These are phyloP conservation scores for Debaryomyces castellii DNA, from an alignment of 805 yeast genomes.

Conservation along the genomic window DNA sequence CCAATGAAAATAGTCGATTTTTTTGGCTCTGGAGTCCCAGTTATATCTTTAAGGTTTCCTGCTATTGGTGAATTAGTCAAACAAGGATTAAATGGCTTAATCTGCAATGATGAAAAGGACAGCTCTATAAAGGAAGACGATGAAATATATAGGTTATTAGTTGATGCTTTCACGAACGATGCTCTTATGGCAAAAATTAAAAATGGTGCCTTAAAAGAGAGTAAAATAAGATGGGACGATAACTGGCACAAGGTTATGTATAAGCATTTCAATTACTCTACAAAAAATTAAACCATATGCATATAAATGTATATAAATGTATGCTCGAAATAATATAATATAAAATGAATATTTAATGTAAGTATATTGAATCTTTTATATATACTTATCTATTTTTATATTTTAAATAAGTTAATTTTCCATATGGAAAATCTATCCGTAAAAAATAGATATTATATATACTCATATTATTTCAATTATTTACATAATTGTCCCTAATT, in stretches of 20 bases:
- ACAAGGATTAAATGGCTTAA: conserved; percentile 67
- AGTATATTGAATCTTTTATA: too few relatives aligned
- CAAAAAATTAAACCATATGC: too few relatives aligned
- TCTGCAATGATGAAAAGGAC: conserved; percentile 23
- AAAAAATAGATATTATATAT: too few relatives aligned
- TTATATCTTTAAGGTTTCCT: conserved; percentile 70
- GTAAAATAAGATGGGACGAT: conserved; percentile 66
- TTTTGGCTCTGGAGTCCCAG: conserved; percentile 96
- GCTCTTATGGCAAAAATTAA: conserved; percentile 43
- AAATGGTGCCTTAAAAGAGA: conserved; percentile 73
- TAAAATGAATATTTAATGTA: too few relatives aligned
- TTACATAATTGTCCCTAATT: conserved; percentile 1
- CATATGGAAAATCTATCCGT: too few relatives aligned
- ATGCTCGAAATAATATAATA: too few relatives aligned
- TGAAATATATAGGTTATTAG: conserved; percentile 25
- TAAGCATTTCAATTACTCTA: conserved; percentile 18
- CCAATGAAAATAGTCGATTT: conserved; percentile 98
- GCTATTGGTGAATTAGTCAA: conserved; percentile 78
- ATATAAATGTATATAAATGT: too few relatives aligned
- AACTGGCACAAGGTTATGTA: conserved; percentile 63
- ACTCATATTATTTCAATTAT: too few relatives aligned
- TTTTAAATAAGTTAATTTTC: too few relatives aligned
- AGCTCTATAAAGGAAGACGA: conserved; percentile 14
- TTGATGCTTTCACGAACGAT: conserved; percentile 26
- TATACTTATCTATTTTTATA: too few relatives aligned